Evolutionary conservation across 2,329 filamentous ascomycete species (phyloP), one percentile per base, ranked within the genome.

Genomic region (Neofusicoccum ribis): DNA sequence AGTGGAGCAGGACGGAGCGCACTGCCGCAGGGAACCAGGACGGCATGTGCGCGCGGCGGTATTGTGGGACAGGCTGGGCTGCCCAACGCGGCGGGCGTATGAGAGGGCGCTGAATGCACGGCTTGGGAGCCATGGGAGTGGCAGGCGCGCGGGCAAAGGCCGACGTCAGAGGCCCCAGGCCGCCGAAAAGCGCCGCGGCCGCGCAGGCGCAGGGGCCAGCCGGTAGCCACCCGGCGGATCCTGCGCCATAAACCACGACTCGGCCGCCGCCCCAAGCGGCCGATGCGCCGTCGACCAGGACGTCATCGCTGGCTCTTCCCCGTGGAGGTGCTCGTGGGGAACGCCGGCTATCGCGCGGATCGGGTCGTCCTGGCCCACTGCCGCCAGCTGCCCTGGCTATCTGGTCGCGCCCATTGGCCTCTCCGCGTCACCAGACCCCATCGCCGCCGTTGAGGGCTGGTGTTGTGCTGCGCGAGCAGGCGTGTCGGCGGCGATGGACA

Each of bases 151-250:
- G 5, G 27, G 39, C 56, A 60, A 47, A 60, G 31, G 41, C 56
- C 56, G 56, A 60, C 56, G 56, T 60, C 56, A 60, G 44, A 47
- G 56, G 54, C 39, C 17, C 39, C 54, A 23, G 20, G 23, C 17
- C 39, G 41, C 27, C 47, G 54, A 36, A 39, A 39, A 59, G 41
- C 17, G 8, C 34, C 17, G 12, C 20, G 7, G 50, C 31, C 47
- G 7, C 12, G 5, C 7, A 34, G 15, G 11, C 34, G 37, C 12
- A 15, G 11, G 54, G 23, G 39, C 39, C 39, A 20, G 5, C 36
- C 39, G 39, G 54, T 17, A 59, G 54, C 39, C 54, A 44, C 50
- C 54, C 54, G 54, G 39, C 54, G 9, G 23, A 59, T 59, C 54
- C 41, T n/a, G n/a, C 52, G 52, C 39, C 52, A 15, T 7, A 9